Percentiles rank a stretch among this genome's conserved stretches.
These are phyloP conservation scores for Peribolospora baueri DNA, from an alignment of 768 basidiomycete genomes.

Conservation along the genomic window DNA sequence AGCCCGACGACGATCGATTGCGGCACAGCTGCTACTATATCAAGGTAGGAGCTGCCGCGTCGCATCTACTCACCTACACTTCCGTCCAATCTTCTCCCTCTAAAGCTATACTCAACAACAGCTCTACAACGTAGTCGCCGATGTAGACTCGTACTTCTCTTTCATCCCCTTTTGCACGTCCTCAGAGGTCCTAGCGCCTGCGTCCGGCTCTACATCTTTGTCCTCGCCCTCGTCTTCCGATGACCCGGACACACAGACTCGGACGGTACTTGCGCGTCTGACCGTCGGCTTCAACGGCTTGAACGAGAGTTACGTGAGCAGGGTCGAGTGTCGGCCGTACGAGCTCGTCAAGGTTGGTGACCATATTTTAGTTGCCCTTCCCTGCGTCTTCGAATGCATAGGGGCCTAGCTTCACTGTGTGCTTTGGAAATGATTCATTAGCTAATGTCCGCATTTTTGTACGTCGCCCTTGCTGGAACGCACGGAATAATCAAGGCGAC, in stretches of 20 bases:
- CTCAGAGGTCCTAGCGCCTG: conserved; percentile 34
- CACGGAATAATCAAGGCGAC: conserved; percentile 11
- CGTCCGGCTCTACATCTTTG: conserved; percentile 12
- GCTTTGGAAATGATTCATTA: not conserved
- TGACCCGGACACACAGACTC: conserved; percentile 16
- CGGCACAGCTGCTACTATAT: no score
- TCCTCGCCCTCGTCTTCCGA: conserved; percentile 2
- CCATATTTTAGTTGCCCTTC: not conserved
- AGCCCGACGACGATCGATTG: no score
- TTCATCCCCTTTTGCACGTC: conserved; percentile 76
- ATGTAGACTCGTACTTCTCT: conserved; percentile 57
- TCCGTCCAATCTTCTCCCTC: not conserved
- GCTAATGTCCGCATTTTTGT: no score
- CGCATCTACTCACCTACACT: not conserved
- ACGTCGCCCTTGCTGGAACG: not conserved
- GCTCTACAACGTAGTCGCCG: conserved; percentile 63
- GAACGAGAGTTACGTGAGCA: conserved; percentile 63
- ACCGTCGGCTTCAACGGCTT: conserved; percentile 70
- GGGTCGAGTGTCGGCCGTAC: conserved; percentile 52
- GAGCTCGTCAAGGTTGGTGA: conserved; percentile 50
- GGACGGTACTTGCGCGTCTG: conserved; percentile 47
- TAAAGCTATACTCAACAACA: conserved; percentile 38
- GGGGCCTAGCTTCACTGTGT: not conserved
- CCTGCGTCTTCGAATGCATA: not conserved
- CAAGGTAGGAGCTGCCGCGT: not conserved